phyloP scores from a whole-genome alignment of 2,329 filamentous ascomycete genomes.

The Annulohypoxylon truncatum region DNA sequence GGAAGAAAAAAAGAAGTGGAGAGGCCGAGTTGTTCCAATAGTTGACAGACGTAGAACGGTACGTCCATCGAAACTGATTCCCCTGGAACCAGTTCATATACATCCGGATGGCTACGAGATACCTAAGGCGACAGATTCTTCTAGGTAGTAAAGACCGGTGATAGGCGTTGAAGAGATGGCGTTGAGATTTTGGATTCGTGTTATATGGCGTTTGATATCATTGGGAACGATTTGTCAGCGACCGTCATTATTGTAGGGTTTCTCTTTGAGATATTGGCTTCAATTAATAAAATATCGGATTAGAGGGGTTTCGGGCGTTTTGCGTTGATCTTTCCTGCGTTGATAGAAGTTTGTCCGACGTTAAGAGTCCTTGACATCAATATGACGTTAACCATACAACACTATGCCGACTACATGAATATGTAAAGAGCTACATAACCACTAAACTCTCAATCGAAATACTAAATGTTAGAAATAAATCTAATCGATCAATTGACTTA shows the following conservation, averaged over 20 bases:
- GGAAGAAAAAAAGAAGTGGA: not conserved
- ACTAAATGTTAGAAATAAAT: not conserved
- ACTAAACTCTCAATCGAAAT: not conserved
- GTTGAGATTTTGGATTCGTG: not conserved
- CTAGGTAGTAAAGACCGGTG: not conserved
- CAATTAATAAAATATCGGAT: not conserved
- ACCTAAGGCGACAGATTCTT: not conserved
- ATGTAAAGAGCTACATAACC: not conserved
- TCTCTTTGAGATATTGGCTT: too few species aligned
- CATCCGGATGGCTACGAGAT: conserved; percentile 15
- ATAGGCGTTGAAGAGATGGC: not conserved
- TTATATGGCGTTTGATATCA: not conserved
- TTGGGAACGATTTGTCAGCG: not conserved
- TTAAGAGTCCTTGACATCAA: conserved; percentile 29
- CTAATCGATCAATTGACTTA: not conserved
- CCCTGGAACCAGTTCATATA: conserved; percentile 10
- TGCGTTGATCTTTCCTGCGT: conserved; percentile 26
- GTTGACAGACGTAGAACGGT: conserved; percentile 10
- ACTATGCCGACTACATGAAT: conserved; percentile 9
- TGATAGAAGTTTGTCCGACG: not conserved
- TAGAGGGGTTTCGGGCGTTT: not conserved
- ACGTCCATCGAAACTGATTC: conserved; percentile 18
- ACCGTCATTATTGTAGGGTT: not conserved
- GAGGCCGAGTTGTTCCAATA: conserved; percentile 14
- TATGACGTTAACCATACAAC: conserved; percentile 33